Conservation (phyloP, 2,329 filamentous ascomycete species). For the Neofusicoccum ribis region DNA sequence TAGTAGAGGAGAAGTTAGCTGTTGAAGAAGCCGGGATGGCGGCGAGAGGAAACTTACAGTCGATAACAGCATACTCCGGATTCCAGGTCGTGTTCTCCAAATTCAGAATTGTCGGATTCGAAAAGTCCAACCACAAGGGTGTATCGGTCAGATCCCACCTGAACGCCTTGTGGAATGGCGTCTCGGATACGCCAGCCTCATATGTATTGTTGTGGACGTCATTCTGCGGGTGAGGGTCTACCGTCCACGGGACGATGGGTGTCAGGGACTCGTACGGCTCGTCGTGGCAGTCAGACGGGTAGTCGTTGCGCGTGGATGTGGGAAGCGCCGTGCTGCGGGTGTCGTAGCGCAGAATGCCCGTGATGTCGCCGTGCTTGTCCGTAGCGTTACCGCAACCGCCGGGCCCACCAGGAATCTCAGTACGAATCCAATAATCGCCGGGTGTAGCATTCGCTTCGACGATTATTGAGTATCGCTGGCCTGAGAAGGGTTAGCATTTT, state of each 20-base stretch:
- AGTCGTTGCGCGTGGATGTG: conserved; percentile 22
- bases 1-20: too few relatives aligned
- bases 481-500: neutral
- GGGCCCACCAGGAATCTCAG: conserved; percentile 21
- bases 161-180: conserved; percentile 14
- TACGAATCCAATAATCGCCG: conserved; percentile 32
- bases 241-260: conserved; percentile 30
- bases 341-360: conserved; percentile 28
- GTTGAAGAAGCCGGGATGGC: neutral
- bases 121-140: conserved; percentile 30
- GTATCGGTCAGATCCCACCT: conserved; percentile 29
- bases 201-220: conserved; percentile 26
- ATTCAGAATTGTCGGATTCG: conserved; percentile 29
- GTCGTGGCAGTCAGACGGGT: conserved; percentile 28
- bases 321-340: conserved; percentile 21
- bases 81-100: conserved; percentile 26
- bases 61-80: conserved; percentile 25
- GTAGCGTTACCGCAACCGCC: conserved; percentile 30
- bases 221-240: conserved; percentile 23
- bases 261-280: conserved; percentile 28
- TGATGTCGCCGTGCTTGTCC: conserved; percentile 26
- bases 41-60: conserved; percentile 18
- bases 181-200: conserved; percentile 23
- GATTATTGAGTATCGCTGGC: conserved; percentile 49
- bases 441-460: conserved; percentile 40